Conservation (phyloP, 768 basidiomycete species). For the Boletus bicolor region DNA sequence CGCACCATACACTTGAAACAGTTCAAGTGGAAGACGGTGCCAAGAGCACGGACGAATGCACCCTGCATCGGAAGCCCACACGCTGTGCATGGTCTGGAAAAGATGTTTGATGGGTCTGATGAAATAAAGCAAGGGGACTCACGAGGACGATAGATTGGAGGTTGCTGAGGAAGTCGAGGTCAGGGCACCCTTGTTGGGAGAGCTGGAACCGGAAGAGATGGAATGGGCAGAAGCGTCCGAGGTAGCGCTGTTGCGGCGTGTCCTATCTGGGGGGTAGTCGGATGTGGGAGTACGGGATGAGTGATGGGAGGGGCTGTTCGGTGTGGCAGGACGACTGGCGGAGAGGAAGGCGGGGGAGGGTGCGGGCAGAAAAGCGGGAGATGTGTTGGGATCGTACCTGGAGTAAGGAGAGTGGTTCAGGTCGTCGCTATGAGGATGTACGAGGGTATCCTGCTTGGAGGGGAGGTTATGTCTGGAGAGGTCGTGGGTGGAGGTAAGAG, state of each 20-base stretch:
- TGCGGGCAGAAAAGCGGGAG: slow-evolving; percentile 35
- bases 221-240: slow-evolving; percentile 58
- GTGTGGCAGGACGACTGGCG: slow-evolving; percentile 59
- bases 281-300: slow-evolving; percentile 51
- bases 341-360: slow-evolving; percentile 47
- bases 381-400: slow-evolving; percentile 13
- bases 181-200: slow-evolving; percentile 40
- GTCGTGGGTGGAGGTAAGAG: slow-evolving; percentile 51
- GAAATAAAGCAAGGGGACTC: slow-evolving; percentile 32
- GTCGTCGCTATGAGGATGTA: slow-evolving; percentile 67
- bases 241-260: slow-evolving; percentile 43
- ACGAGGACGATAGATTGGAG: slow-evolving; percentile 59
- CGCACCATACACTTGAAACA: slow-evolving; percentile 97
- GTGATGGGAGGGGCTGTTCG: slow-evolving; percentile 44
- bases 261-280: slow-evolving; percentile 48
- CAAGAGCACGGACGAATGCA: slow-evolving; percentile 92
- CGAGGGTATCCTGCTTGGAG: slow-evolving; percentile 30
- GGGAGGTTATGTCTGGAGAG: slow-evolving; percentile 47
- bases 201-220: slow-evolving; percentile 45
- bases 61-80: slow-evolving; percentile 86
- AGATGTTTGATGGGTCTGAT: slow-evolving; percentile 7
- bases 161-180: slow-evolving; percentile 52
- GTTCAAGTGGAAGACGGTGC: slow-evolving; percentile 92
- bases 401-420: slow-evolving; percentile 47
- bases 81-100: slow-evolving; percentile 63